Conservation (phyloP, 805 yeast species). For the Clavispora phyllophila region DNA sequence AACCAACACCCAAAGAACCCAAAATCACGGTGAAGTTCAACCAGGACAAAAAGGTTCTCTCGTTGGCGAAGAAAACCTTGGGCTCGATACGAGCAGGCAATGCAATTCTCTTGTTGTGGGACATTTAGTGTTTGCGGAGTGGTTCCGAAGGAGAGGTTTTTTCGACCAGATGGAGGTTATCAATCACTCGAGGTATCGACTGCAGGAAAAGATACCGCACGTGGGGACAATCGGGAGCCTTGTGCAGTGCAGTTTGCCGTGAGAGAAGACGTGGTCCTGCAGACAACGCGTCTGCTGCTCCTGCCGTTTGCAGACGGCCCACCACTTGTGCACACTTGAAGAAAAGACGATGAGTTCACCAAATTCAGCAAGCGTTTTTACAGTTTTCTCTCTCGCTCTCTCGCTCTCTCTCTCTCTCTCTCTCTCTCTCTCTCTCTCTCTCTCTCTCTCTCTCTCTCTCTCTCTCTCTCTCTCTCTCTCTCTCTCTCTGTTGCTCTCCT, state of each 20-base stretch:
- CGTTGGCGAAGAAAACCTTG: conserved; percentile 97
- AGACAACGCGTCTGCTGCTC: too few relatives aligned
- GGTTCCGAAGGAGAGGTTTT: neutral
- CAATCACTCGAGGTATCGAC: neutral
- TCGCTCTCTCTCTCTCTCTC: too few relatives aligned
- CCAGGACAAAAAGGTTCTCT: conserved; percentile 98
- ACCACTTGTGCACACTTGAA: too few relatives aligned
- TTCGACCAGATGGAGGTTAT: neutral
- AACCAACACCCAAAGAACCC: conserved; percentile 94
- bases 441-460: too few relatives aligned
- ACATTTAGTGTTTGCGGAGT: conserved; percentile 6
- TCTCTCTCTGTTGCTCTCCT: too few relatives aligned
- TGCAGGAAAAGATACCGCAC: neutral
- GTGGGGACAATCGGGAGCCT: neutral
- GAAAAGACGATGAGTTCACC: too few relatives aligned
- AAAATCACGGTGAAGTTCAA: conserved; percentile 96
- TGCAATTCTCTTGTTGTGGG: conserved; percentile 76
- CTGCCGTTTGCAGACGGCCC: too few relatives aligned
- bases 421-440: too few relatives aligned
- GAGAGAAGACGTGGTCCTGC: too few relatives aligned
- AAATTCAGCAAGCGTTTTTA: too few relatives aligned
- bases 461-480: too few relatives aligned
- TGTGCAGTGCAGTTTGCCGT: neutral
- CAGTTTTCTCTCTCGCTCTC: too few relatives aligned
- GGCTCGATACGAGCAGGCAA: conserved; percentile 98